Percentiles rank a stretch among this genome's conserved stretches.
Conservation (phyloP, 495 filamentous ascomycete genomes). For the Penicillium ochrochloron region DNA sequence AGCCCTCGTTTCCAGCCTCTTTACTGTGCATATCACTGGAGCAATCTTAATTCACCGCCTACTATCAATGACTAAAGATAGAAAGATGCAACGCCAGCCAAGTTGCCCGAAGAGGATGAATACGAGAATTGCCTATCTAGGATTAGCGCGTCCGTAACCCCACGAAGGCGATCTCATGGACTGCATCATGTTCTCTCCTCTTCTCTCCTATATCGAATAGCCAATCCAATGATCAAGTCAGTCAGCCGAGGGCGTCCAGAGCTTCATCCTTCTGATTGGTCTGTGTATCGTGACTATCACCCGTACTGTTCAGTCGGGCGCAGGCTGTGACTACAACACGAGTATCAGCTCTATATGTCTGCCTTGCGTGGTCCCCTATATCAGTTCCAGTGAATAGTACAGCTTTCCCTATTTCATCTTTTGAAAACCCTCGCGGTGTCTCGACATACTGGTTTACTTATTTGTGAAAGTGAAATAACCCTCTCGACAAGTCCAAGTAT, state of each 20-base stretch:
- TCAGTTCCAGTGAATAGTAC: not conserved
- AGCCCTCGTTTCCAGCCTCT: not conserved
- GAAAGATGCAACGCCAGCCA: not conserved
- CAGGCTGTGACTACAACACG: slow-evolving; percentile 4
- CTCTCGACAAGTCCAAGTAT: slow-evolving; percentile 6
- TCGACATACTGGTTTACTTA: not conserved
- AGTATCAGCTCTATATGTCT: slow-evolving; percentile 4
- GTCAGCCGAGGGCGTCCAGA: too few relatives aligned
- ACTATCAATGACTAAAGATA: not conserved
- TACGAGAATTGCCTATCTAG: slow-evolving; percentile 28
- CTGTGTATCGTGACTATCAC: not conserved
- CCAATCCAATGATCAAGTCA: slow-evolving; percentile 8
- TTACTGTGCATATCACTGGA: not conserved
- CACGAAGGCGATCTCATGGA: slow-evolving; percentile 13
- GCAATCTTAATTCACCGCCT: not conserved
- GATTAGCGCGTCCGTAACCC: slow-evolving; percentile 21
- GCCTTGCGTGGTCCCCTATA: slow-evolving; percentile 4
- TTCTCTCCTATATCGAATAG: not conserved
- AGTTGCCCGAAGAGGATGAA: slow-evolving; percentile 13
- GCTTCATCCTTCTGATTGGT: not conserved
- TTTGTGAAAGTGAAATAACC: not conserved
- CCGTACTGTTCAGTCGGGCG: slow-evolving; percentile 4
- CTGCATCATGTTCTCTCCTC: slow-evolving; percentile 4
- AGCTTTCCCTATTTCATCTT: not conserved
- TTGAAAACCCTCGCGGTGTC: not conserved